A percentile compares a stretch with the other conserved stretches of the same genome.
Conservation (phyloP, 129 eudicot genomes). For the Chrysanthemum makinoi region DNA sequence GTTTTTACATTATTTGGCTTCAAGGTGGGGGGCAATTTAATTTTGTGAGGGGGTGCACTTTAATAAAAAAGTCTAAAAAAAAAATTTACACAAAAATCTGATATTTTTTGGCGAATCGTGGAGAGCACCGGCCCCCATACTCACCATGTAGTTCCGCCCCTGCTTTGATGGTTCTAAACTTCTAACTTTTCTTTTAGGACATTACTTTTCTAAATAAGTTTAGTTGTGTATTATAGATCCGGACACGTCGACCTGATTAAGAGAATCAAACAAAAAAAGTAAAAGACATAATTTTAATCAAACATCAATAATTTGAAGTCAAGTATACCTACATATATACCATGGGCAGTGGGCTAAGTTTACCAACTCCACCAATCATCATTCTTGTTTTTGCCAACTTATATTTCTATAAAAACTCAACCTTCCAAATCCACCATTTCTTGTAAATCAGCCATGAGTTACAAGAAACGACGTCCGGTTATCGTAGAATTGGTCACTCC, state of each 20-base stretch:
- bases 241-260: neutral
- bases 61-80: no score
- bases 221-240: no score
- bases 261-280: conserved; percentile 16
- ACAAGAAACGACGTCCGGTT: conserved; percentile 46
- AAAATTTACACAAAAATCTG: no score
- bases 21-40: no score
- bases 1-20: no score
- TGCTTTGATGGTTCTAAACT: no score
- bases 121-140: no score
- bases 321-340: conserved; percentile 13
- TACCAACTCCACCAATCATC: conserved; percentile 44
- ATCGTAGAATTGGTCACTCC: conserved; percentile 44
- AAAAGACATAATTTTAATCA: conserved; percentile 5
- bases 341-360: conserved; percentile 67
- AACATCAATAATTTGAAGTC: conserved; percentile 25
- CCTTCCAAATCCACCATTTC: neutral
- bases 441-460: conserved; percentile 39
- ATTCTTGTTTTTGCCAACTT: conserved; percentile 12
- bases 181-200: no score
- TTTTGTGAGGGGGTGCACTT: no score
- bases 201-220: no score
- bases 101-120: no score
- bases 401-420: conserved; percentile 13
- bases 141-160: no score